Percentiles rank a stretch among this genome's conserved stretches.
Conservation (phyloP, 208 protist genomes). For the Tetramitus jugosus region DNA sequence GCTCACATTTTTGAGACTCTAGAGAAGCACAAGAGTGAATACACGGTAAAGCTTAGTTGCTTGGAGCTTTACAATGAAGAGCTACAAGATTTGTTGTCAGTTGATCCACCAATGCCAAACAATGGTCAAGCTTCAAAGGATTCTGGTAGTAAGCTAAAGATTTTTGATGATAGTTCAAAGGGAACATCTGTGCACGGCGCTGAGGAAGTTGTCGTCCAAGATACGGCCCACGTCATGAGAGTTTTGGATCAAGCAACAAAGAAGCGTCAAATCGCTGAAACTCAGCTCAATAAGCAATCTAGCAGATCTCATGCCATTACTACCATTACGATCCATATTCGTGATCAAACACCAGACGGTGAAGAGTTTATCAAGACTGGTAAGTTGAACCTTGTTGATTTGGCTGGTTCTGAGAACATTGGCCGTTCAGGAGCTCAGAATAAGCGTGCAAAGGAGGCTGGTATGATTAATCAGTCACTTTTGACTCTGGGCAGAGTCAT, state of each 20-base stretch:
- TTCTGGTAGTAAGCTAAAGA: conserved; percentile 27
- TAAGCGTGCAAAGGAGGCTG: conserved; percentile 35
- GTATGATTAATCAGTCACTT: conserved; percentile 61
- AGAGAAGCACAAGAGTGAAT: conserved; percentile 41
- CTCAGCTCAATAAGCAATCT: conserved; percentile 52
- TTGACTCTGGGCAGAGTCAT: conserved; percentile 62
- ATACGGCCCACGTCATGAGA: conserved; percentile 39
- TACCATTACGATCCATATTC: conserved; percentile 57
- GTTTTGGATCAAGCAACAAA: conserved; percentile 41
- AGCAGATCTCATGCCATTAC: conserved; percentile 62
- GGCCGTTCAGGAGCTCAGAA: conserved; percentile 33
- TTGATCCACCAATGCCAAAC: no score
- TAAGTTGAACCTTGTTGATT: conserved; percentile 73
- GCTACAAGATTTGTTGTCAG: conserved; percentile 41
- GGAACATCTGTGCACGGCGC: conserved; percentile 33
- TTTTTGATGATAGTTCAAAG: conserved; percentile 26
- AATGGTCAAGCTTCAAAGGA: conserved; percentile 35
- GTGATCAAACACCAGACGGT: conserved; percentile 42
- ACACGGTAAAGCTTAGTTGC: conserved; percentile 33
- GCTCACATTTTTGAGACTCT: conserved; percentile 53
- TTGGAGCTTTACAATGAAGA: conserved; percentile 58
- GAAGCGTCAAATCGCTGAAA: conserved; percentile 49
- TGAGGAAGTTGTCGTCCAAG: conserved; percentile 47
- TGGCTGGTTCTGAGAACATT: conserved; percentile 67
- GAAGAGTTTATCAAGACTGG: conserved; percentile 47